These are phyloP conservation scores for Leersia perrieri DNA, from an alignment of 176 grass and related monocot genomes.

Conservation along the genomic window DNA sequence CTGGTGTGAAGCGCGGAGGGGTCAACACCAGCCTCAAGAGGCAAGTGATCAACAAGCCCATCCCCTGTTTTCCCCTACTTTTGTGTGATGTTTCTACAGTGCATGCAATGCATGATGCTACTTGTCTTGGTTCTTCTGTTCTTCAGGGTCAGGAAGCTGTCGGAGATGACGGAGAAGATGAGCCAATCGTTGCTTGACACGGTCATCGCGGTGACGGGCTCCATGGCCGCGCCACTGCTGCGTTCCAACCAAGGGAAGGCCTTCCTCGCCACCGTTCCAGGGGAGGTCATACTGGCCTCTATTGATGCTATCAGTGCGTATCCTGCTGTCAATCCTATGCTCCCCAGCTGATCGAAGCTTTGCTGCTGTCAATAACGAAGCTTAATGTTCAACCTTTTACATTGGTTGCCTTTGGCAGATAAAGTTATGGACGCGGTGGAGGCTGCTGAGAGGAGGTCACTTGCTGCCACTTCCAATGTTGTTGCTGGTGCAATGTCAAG, in stretches of 20 bases:
- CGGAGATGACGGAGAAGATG: slow-evolving; percentile 94
- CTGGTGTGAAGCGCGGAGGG: slow-evolving; percentile 30
- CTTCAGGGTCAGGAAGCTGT: slow-evolving; percentile 74
- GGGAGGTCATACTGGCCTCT: slow-evolving; percentile 78
- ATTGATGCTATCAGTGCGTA: slow-evolving; percentile 84
- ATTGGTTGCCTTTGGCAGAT: slow-evolving; percentile 38
- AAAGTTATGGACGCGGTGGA: slow-evolving; percentile 87
- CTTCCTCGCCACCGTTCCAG: slow-evolving; percentile 54
- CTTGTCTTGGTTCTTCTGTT: not conserved
- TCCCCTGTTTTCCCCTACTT: not conserved
- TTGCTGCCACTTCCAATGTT: slow-evolving; percentile 67
- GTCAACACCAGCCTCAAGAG: slow-evolving; percentile 81
- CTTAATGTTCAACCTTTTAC: not conserved
- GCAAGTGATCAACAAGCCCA: slow-evolving; percentile 9
- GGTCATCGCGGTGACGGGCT: slow-evolving; percentile 61
- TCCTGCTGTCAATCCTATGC: not conserved
- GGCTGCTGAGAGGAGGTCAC: slow-evolving; percentile 67
- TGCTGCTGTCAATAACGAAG: not conserved
- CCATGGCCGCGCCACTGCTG: slow-evolving; percentile 64
- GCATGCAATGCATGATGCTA: not conserved
- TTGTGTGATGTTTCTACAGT: not conserved
- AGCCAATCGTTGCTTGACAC: slow-evolving; percentile 77
- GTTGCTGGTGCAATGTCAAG: slow-evolving; percentile 74
- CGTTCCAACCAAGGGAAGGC: slow-evolving; percentile 68
- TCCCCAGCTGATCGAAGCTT: not conserved